These are phyloP conservation scores for Amanita pallidorosea DNA, from an alignment of 768 basidiomycete species.

Conservation along the genomic window DNA sequence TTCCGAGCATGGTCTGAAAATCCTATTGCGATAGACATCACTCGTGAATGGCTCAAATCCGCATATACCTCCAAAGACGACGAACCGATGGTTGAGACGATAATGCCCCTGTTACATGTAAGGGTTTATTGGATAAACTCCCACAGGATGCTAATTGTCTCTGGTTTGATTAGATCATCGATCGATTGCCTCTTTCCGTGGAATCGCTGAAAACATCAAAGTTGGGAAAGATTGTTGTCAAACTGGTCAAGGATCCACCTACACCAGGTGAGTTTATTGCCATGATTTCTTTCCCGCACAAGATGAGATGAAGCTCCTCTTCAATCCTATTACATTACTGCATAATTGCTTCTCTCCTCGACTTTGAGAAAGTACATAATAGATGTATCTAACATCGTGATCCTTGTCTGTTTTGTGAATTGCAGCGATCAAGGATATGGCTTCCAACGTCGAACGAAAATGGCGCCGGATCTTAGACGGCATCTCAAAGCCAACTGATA, in stretches of 20 bases:
- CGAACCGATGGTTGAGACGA: slow-evolving; percentile 50
- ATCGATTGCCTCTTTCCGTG: slow-evolving; percentile 68
- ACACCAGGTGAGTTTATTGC: slow-evolving; percentile 60
- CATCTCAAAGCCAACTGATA: slow-evolving; percentile 30
- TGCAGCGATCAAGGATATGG: slow-evolving; percentile 91
- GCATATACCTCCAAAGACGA: slow-evolving; percentile 49
- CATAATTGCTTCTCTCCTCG: slow-evolving; percentile 15
- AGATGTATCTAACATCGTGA: slow-evolving; percentile 62
- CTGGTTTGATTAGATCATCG: slow-evolving; percentile 50
- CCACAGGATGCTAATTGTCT: not conserved
- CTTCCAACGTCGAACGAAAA: slow-evolving; percentile 74
- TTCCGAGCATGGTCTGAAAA: slow-evolving; percentile 83
- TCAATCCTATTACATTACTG: slow-evolving; percentile 11
- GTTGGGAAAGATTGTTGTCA: slow-evolving; percentile 71
- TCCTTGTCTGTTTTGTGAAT: slow-evolving; percentile 29
- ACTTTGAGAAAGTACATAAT: slow-evolving; percentile 26
- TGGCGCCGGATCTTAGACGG: slow-evolving; percentile 54
- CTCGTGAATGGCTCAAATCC: slow-evolving; percentile 74
- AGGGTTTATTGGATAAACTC: slow-evolving; percentile 17
- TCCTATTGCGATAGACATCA: slow-evolving; percentile 60
- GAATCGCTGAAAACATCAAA: slow-evolving; percentile 61
- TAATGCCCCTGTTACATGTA: slow-evolving; percentile 83
- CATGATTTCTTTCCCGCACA: not conserved
- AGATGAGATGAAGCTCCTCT: not conserved
- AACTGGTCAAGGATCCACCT: slow-evolving; percentile 65